These are phyloP conservation scores for Alternaria gansuensis DNA, from an alignment of 2,329 filamentous ascomycete genomes.

Conservation along the genomic window DNA sequence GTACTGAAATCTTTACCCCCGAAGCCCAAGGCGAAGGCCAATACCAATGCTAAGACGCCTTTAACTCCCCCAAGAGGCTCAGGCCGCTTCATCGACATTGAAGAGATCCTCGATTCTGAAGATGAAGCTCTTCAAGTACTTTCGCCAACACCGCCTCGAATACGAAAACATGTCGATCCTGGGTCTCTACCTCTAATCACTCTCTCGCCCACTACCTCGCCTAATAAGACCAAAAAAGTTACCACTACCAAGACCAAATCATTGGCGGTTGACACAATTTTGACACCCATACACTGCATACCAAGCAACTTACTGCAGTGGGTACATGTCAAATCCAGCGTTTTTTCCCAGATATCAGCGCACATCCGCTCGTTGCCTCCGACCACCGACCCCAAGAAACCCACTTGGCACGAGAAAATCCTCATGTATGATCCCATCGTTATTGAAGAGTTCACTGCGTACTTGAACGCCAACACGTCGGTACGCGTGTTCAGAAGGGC, in stretches of 20 bases:
- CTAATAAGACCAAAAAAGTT: not conserved
- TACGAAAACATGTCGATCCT: conserved; percentile 25
- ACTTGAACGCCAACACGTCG: conserved; percentile 70
- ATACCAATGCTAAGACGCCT: not conserved
- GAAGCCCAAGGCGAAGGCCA: conserved; percentile 12
- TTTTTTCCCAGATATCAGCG: conserved; percentile 61
- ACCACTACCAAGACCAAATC: not conserved
- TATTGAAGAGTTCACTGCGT: conserved; percentile 82
- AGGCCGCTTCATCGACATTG: conserved; percentile 46
- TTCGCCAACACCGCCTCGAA: conserved; percentile 49
- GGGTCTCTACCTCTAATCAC: conserved; percentile 31
- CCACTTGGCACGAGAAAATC: conserved; percentile 90
- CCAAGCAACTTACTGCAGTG: conserved; percentile 40
- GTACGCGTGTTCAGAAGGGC: conserved; percentile 39
- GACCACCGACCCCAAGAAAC: conserved; percentile 52
- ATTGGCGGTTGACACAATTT: not conserved
- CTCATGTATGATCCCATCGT: conserved; percentile 91
- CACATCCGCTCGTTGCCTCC: conserved; percentile 58
- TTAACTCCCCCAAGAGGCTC: conserved; percentile 31
- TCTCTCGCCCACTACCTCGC: conserved; percentile 8
- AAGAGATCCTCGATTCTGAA: conserved; percentile 54
- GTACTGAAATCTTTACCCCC: conserved; percentile 6
- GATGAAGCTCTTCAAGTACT: conserved; percentile 42
- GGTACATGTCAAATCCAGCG: conserved; percentile 42
- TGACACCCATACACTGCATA: conserved; percentile 29